Evolutionary conservation across 352 stramenopile genomes (phyloP).

Genomic region (Saprolegnia diclina): DNA sequence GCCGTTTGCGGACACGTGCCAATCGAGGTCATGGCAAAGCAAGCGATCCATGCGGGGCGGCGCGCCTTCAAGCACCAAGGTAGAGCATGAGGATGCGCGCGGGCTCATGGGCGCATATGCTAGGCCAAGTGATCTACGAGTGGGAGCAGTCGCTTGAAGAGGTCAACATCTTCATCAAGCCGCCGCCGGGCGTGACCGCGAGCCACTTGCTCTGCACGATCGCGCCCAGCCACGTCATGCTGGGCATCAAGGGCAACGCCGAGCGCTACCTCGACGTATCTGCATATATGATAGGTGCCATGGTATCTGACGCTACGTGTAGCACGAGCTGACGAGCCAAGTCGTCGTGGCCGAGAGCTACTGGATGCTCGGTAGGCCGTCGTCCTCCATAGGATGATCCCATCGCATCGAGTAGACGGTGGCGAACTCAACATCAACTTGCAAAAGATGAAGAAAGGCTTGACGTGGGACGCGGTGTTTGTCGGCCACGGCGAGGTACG

Average conservation of each 20-base stretch:
- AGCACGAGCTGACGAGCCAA: slow-evolving; percentile 89
- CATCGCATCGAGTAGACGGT: slow-evolving; percentile 42
- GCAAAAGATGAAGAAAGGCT: slow-evolving; percentile 94
- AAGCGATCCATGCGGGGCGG: slow-evolving; percentile 8
- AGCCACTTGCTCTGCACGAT: slow-evolving; percentile 88
- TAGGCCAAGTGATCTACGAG: slow-evolving; percentile 90
- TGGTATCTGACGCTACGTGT: neutral
- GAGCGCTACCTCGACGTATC: slow-evolving; percentile 91
- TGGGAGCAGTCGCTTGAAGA: slow-evolving; percentile 96
- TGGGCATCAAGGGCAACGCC: slow-evolving; percentile 84
- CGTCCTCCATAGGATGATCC: neutral
- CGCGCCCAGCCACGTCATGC: slow-evolving; percentile 71
- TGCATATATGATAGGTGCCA: neutral
- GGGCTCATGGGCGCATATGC: neutral
- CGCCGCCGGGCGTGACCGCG: slow-evolving; percentile 77
- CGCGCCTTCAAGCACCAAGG: slow-evolving; percentile 26
- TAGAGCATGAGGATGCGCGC: neutral
- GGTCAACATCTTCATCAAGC: slow-evolving; percentile 93
- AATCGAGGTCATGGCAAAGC: neutral
- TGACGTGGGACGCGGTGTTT: slow-evolving; percentile 91
- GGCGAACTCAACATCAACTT: slow-evolving; percentile 90
- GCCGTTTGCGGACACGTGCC: neutral
- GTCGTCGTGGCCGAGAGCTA: slow-evolving; percentile 93
- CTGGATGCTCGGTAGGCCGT: slow-evolving; percentile 88
- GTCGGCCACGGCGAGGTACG: slow-evolving; percentile 72